A percentile compares a stretch with the other conserved stretches of the same genome.
Conservation (phyloP, 2,329 filamentous ascomycete species). For the Sporothrix curviconia region DNA sequence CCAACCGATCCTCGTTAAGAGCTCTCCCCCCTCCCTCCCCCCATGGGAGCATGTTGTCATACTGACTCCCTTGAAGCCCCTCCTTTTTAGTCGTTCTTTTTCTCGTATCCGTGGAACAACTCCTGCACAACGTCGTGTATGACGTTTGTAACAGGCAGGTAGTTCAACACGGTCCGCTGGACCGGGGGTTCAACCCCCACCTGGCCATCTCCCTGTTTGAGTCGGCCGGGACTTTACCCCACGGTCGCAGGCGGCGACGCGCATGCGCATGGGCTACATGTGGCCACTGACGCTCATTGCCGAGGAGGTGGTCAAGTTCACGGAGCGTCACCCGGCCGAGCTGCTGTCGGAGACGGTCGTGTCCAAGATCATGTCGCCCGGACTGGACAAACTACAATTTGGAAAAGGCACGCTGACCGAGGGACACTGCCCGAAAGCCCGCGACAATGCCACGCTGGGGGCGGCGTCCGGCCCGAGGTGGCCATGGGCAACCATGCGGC, state of each 20-base stretch:
- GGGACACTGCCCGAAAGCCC: slow-evolving; percentile 85
- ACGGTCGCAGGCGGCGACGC: slow-evolving; percentile 71
- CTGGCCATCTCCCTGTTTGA: slow-evolving; percentile 91
- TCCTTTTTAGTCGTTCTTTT: slow-evolving; percentile 76
- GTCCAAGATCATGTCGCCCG: slow-evolving; percentile 78
- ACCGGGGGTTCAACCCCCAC: slow-evolving; percentile 84
- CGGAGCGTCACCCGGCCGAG: slow-evolving; percentile 85
- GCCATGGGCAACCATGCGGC: slow-evolving; percentile 69
- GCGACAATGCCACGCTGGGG: slow-evolving; percentile 97
- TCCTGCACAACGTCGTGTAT: slow-evolving; percentile 97
- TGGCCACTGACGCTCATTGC: slow-evolving; percentile 94
- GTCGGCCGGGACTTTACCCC: slow-evolving; percentile 77
- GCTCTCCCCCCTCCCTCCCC: not conserved
- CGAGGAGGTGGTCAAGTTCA: slow-evolving; percentile 98
- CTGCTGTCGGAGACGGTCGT: slow-evolving; percentile 76
- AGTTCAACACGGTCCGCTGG: slow-evolving; percentile 97
- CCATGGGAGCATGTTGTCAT: not conserved
- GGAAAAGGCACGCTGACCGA: slow-evolving; percentile 89
- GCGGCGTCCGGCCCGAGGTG: slow-evolving; percentile 87
- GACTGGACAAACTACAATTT: slow-evolving; percentile 93
- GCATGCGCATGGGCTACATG: slow-evolving; percentile 96
- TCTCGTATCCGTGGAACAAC: slow-evolving; percentile 98
- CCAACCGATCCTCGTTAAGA: slow-evolving; percentile 84
- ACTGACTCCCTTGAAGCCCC: no score
- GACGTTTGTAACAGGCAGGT: slow-evolving; percentile 99